Evolutionary conservation across 1,139 yeast genomes (phyloP).

Genomic region (Nadsonia starkeyi-henricii): DNA sequence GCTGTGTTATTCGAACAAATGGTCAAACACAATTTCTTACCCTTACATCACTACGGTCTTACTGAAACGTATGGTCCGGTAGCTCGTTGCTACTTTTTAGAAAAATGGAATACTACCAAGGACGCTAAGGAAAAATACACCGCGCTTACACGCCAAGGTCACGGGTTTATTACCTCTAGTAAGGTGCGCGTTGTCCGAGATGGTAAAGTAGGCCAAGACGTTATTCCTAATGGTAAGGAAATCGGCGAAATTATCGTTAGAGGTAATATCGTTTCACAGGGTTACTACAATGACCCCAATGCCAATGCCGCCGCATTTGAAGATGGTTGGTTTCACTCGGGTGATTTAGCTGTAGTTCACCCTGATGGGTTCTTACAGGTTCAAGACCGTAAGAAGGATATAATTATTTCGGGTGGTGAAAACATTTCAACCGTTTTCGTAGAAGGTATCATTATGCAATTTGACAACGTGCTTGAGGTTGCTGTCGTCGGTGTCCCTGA

Average conservation of each 20-base stretch:
- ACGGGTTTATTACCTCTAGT: constrained; percentile 24
- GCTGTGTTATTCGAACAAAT: constrained; percentile 24
- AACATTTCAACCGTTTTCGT: constrained; percentile 68
- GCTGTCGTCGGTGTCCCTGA: constrained; percentile 27
- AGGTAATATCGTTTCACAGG: constrained; percentile 38
- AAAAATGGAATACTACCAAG: constrained; percentile 21
- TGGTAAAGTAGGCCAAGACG: constrained; percentile 29
- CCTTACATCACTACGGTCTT: constrained; percentile 60
- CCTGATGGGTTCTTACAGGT: constrained; percentile 44
- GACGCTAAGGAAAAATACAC: constrained; percentile 15
- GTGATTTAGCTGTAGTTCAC: constrained; percentile 56
- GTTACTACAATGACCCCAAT: constrained; percentile 44
- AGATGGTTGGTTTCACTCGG: constrained; percentile 70
- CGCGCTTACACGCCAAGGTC: constrained; percentile 25
- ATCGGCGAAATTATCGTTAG: constrained; percentile 26
- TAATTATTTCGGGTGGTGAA: constrained; percentile 73
- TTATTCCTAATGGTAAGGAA: constrained; percentile 28
- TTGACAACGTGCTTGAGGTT: constrained; percentile 22
- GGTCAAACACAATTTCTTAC: constrained; percentile 22
- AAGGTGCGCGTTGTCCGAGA: constrained; percentile 34
- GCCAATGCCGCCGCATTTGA: constrained; percentile 42
- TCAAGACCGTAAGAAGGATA: constrained; percentile 65
- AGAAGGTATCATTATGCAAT: constrained; percentile 45
- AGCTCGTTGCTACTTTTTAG: constrained; percentile 21
- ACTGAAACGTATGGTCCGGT: constrained; percentile 35